These are phyloP conservation scores for Claviceps pusilla DNA, from an alignment of 2,329 filamentous ascomycete genomes.

Conservation along the genomic window DNA sequence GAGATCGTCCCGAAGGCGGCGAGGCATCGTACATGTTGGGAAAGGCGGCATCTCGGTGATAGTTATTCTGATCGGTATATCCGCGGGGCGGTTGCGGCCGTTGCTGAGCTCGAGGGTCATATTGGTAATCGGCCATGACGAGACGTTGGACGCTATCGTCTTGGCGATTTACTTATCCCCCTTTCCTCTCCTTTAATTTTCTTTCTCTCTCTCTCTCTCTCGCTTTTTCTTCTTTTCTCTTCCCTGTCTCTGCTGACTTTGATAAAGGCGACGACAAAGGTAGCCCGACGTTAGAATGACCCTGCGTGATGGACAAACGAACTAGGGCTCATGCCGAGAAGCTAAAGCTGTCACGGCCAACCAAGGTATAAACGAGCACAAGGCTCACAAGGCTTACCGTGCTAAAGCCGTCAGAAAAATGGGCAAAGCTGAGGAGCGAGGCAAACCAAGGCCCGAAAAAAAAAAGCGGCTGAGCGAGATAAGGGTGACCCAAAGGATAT, in stretches of 20 bases:
- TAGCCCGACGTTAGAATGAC: background rate
- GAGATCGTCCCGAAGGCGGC: conserved; percentile 75
- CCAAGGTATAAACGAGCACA: background rate
- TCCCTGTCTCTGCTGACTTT: too few relatives aligned
- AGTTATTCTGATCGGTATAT: conserved; percentile 37
- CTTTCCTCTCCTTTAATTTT: too few relatives aligned
- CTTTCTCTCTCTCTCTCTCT: too few relatives aligned
- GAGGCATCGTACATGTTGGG: conserved; percentile 87
- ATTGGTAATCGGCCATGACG: conserved; percentile 44
- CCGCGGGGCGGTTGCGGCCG: conserved; percentile 27
- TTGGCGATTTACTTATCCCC: background rate
- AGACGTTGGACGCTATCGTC: background rate
- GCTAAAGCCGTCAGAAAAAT: background rate
- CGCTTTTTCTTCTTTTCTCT: too few relatives aligned
- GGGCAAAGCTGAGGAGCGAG: background rate
- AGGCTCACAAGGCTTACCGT: background rate
- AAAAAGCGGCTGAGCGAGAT: background rate
- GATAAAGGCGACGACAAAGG: background rate
- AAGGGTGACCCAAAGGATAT: background rate
- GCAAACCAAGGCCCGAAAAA: background rate
- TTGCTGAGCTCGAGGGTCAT: conserved; percentile 32
- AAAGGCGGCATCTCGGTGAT: conserved; percentile 85
- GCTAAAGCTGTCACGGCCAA: background rate
- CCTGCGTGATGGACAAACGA: background rate
- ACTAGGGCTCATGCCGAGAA: background rate